Percentiles rank a stretch among this genome's conserved stretches.
Conservation (phyloP, 1,139 yeast genomes). For the Scheffersomyces quercinus region DNA sequence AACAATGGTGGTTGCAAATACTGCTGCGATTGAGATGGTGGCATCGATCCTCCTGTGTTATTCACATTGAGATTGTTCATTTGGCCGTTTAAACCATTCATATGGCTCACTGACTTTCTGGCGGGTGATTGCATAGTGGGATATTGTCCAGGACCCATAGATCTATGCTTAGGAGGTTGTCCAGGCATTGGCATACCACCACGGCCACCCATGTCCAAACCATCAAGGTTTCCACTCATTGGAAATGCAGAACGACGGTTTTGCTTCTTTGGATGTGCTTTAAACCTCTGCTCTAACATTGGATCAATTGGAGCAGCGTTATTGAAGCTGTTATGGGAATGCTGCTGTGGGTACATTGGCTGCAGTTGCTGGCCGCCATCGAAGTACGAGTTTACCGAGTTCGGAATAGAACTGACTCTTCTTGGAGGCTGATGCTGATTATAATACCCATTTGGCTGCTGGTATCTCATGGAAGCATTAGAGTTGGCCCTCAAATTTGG, state of each 20-base stretch:
- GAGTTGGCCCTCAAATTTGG: slow-evolving; percentile 21
- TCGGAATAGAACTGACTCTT: slow-evolving; percentile 18
- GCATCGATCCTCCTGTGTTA: background rate
- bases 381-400: slow-evolving; percentile 14
- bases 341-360: background rate
- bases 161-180: slow-evolving; percentile 15
- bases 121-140: too few relatives aligned
- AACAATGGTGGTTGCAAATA: slow-evolving; percentile 30
- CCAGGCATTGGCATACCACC: slow-evolving; percentile 51
- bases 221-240: slow-evolving; percentile 33
- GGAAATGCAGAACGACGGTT: slow-evolving; percentile 43
- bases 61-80: slow-evolving; percentile 3
- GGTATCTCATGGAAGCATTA: slow-evolving; percentile 16
- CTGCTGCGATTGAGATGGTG: slow-evolving; percentile 1
- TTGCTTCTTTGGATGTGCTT: slow-evolving; percentile 26
- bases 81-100: slow-evolving; percentile 8
- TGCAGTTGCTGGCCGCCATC: slow-evolving; percentile 8
- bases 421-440: slow-evolving; percentile 8
- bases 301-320: slow-evolving; percentile 33
- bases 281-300: slow-evolving; percentile 26
- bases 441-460: slow-evolving; percentile 5
- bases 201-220: slow-evolving; percentile 49
- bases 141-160: slow-evolving; percentile 15
- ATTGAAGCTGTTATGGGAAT: slow-evolving; percentile 10
- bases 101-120: slow-evolving; percentile 15